Percentiles rank a stretch among this genome's conserved stretches.
Conservation (phyloP, 176 grass and related monocot species). For the Oryza australiensis region DNA sequence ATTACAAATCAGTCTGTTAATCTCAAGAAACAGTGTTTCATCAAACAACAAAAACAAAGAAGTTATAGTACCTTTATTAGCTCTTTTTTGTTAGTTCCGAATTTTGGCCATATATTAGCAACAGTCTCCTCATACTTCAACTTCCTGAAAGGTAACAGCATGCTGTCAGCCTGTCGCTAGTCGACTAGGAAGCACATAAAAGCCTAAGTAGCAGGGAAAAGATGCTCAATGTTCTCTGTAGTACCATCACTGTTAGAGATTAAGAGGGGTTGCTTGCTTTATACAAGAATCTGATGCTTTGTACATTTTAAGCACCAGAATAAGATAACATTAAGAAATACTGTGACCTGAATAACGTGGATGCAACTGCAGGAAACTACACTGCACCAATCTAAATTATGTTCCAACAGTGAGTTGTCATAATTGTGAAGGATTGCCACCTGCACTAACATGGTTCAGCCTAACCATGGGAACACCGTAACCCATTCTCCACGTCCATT, state of each 20-base stretch:
- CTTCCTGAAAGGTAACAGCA: conserved; percentile 60
- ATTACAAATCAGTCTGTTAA: background rate
- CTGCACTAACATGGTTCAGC: background rate
- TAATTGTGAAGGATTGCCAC: background rate
- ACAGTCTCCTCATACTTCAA: conserved; percentile 82
- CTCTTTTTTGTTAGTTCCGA: conserved; percentile 68
- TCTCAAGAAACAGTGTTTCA: conserved; percentile 15
- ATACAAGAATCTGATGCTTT: conserved; percentile 22
- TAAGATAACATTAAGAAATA: background rate
- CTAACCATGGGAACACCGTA: background rate
- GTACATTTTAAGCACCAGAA: background rate
- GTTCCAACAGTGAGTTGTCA: background rate
- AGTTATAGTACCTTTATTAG: conserved; percentile 70
- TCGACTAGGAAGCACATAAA: conserved; percentile 6
- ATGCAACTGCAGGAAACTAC: conserved; percentile 1
- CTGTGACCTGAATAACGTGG: background rate
- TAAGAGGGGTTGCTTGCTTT: background rate
- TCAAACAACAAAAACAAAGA: background rate
- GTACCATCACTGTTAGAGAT: background rate
- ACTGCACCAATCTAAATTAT: background rate
- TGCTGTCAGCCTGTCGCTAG: conserved; percentile 24
- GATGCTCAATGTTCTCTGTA: background rate
- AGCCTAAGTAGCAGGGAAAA: conserved; percentile 4
- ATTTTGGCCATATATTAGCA: conserved; percentile 91
- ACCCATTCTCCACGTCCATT: background rate